Percentiles rank a stretch among this genome's conserved stretches.
These are phyloP conservation scores for Delonix regia DNA, from an alignment of 306 rosid genomes.

Conservation along the genomic window DNA sequence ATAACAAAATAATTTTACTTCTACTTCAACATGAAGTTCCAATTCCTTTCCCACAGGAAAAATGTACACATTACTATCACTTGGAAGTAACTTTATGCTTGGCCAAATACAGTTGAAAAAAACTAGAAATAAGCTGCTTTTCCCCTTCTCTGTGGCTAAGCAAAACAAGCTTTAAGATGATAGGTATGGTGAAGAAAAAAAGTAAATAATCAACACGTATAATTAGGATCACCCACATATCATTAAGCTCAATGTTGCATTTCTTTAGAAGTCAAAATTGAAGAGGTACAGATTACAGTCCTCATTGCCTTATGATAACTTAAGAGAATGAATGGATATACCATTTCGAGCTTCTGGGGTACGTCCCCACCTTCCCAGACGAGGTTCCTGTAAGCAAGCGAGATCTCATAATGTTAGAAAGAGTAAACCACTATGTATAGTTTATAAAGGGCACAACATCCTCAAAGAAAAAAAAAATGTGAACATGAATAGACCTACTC, in stretches of 20 bases:
- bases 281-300: conserved; percentile 39
- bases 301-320: conserved; percentile 48
- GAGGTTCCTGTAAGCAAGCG: conserved; percentile 73
- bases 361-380: conserved; percentile 89
- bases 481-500: neutral
- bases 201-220: neutral
- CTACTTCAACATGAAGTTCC: neutral
- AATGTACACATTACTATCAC: neutral
- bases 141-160: neutral
- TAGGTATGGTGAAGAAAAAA: neutral
- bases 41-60: neutral
- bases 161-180: no score
- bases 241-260: conserved; percentile 39
- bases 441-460: neutral
- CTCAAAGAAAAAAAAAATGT: neutral
- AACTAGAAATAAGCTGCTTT: neutral
- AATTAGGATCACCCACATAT: conserved; percentile 21
- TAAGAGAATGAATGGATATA: conserved; percentile 69
- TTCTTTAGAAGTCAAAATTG: conserved; percentile 57
- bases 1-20: no score
- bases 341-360: conserved; percentile 68
- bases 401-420: neutral
- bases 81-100: neutral
- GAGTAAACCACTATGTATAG: neutral
- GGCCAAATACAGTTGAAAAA: neutral